Conservation (phyloP, 2,329 filamentous ascomycete genomes). For the Fusarium transvaalense region DNA sequence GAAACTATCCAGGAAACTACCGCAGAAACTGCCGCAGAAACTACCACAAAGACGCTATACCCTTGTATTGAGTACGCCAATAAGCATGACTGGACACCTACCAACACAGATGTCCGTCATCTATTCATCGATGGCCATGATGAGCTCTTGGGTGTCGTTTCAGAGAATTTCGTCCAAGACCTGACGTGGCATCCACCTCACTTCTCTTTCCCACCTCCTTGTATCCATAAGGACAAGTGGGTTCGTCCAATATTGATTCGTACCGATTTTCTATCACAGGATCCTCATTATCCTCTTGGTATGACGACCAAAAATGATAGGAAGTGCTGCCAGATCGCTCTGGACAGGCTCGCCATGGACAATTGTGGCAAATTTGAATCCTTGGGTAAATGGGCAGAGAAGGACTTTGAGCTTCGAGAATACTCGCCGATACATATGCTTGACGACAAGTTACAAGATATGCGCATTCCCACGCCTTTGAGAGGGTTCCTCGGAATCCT, state of each 20-base stretch:
- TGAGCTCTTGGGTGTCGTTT: constrained; percentile 41
- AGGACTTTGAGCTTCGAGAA: constrained; percentile 33
- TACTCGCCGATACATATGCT: constrained; percentile 50
- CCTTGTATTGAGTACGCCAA: constrained; percentile 38
- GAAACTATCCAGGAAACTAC: too few species aligned
- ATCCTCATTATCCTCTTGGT: background rate
- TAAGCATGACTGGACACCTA: constrained; percentile 23
- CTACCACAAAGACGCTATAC: constrained; percentile 28
- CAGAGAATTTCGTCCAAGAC: constrained; percentile 8
- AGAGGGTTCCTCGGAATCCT: constrained; percentile 54
- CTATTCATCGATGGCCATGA: constrained; percentile 36
- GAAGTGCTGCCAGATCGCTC: constrained; percentile 4
- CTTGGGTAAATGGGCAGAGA: constrained; percentile 47
- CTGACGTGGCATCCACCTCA: background rate
- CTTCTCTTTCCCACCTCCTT: background rate
- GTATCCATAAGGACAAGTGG: background rate
- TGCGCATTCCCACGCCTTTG: constrained; percentile 51
- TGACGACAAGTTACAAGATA: constrained; percentile 15
- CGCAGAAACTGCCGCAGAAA: too few species aligned
- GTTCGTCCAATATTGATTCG: constrained; percentile 25
- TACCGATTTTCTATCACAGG: background rate
- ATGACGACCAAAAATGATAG: background rate
- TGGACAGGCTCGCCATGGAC: constrained; percentile 30
- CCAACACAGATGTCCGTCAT: constrained; percentile 24
- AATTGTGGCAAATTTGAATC: constrained; percentile 45